Evolutionary conservation across 805 yeast species (phyloP), one percentile per base, ranked within the genome.

Genomic region (Candida tallmaniae): DNA sequence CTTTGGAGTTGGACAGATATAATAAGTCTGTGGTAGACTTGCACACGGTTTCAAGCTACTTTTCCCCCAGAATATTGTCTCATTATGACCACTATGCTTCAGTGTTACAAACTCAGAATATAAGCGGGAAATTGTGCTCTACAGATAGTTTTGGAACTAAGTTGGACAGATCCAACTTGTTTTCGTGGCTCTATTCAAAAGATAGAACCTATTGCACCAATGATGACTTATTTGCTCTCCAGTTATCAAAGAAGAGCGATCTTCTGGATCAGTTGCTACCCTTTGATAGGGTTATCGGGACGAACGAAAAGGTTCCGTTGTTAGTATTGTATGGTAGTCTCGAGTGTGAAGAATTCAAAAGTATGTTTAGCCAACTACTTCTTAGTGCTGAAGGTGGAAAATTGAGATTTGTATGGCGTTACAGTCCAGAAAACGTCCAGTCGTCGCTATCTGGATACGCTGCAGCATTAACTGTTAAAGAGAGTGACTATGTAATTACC

Each of bases 161-260:
- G 18, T 37, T 40, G 4, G 34, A 44, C 9, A 52, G 64, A 5
- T 54, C 48, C 2, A 30, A 35, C 12, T 29, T 40, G 10, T 36
- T 36, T 25, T 64, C 76, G 1, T 80, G 84, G 73, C 52, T 78
- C 6, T 50, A 62, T 37, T 68, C 68, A 42, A 76, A 80, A 38
- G 73, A 73, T 31, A 64, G 66, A 17, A 53, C 69, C 2, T 81
- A 80, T 49, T 79, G 88, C 47, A 74, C 80, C 7, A 62, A 80
- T 3, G 84, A 76, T 36, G 95, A 83, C 38, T 71, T 87, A 1
- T 93, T 76, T 54, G 95, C 96, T 3, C 65, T 93, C 37, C 80
- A 82, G 52, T 74, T 86, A 0, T 63, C 64, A 17, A 59, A 62
- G n/a, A 46, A 52, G 5, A 34, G 48, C 2, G 47, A 39, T 14